Percentiles rank a stretch among this genome's conserved stretches.
Conservation (phyloP, 1,284 basidiomycete genomes). For the Earliella scabrosa region DNA sequence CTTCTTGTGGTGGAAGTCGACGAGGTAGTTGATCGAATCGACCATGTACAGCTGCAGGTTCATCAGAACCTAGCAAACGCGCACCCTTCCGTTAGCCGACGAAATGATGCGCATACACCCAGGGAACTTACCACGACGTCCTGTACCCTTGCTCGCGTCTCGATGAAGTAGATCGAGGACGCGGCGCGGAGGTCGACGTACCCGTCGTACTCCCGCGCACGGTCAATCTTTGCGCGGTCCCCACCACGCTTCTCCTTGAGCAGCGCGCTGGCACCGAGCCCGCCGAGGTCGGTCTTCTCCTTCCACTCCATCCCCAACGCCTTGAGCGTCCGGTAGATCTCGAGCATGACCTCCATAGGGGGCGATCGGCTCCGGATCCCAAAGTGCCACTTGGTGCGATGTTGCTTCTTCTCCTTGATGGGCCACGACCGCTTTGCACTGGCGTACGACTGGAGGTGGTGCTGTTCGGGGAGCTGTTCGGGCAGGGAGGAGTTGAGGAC, state of each 20-base stretch:
- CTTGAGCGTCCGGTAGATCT: slow-evolving; percentile 95
- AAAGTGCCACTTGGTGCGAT: slow-evolving; percentile 94
- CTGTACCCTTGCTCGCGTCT: slow-evolving; percentile 89
- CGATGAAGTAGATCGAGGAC: slow-evolving; percentile 88
- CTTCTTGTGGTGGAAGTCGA: slow-evolving; percentile 97
- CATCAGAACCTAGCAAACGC: slow-evolving; percentile 80
- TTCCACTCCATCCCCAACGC: slow-evolving; percentile 98
- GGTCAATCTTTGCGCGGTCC: slow-evolving; percentile 56
- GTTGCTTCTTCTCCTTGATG: slow-evolving; percentile 65
- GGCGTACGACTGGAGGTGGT: slow-evolving; percentile 65
- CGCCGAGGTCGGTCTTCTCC: slow-evolving; percentile 76
- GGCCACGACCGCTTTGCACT: slow-evolving; percentile 60
- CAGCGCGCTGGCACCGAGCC: slow-evolving; percentile 53
- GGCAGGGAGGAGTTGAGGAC: slow-evolving; percentile 86
- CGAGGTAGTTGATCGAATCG: slow-evolving; percentile 94
- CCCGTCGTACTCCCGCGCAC: slow-evolving; percentile 66
- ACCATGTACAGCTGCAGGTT: slow-evolving; percentile 97
- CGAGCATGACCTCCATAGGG: slow-evolving; percentile 99
- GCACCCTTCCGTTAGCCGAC: not conserved
- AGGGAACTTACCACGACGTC: slow-evolving; percentile 79
- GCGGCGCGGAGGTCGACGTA: slow-evolving; percentile 72
- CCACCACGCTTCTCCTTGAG: slow-evolving; percentile 27
- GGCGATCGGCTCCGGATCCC: slow-evolving; percentile 94
- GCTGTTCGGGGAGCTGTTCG: slow-evolving; percentile 53
- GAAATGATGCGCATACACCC: not conserved